Percentiles rank a stretch among this genome's conserved stretches.
Evolutionary conservation across 2,329 filamentous ascomycete species (phyloP).

Genomic region (Diaporthe sp.): DNA sequence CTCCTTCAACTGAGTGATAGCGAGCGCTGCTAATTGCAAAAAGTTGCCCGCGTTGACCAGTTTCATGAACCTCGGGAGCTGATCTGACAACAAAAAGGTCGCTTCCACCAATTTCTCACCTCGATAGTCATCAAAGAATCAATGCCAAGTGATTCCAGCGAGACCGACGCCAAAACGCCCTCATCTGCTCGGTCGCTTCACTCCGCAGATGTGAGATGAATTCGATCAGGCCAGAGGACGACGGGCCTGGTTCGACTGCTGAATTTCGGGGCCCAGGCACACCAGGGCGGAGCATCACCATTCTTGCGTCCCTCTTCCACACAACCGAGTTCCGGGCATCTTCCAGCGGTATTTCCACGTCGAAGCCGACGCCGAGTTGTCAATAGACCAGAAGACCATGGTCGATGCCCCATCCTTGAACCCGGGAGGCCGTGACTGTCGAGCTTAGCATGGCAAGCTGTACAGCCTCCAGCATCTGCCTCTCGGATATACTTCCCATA

Average conservation of each 20-base stretch:
- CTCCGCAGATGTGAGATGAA: no score
- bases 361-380: conserved; percentile 46
- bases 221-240: no score
- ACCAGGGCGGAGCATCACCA: neutral
- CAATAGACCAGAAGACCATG: conserved; percentile 38
- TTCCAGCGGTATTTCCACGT: conserved; percentile 44
- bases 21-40: neutral
- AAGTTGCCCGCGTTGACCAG: neutral
- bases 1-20: no score
- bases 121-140: conserved; percentile 42
- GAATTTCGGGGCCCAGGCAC: no score
- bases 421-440: neutral
- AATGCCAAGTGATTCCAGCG: conserved; percentile 36
- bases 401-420: conserved; percentile 8
- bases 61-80: neutral
- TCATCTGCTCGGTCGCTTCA: neutral
- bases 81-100: neutral
- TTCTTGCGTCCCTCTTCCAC: conserved; percentile 4
- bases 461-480: conserved; percentile 46
- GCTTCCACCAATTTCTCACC: conserved; percentile 37
- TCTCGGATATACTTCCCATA: conserved; percentile 38
- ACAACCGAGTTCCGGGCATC: conserved; percentile 38
- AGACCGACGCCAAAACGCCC: neutral
- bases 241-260: no score
- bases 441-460: conserved; percentile 43